Conservation (phyloP, 164 flowering plant genomes). For the Piper betle region DNA sequence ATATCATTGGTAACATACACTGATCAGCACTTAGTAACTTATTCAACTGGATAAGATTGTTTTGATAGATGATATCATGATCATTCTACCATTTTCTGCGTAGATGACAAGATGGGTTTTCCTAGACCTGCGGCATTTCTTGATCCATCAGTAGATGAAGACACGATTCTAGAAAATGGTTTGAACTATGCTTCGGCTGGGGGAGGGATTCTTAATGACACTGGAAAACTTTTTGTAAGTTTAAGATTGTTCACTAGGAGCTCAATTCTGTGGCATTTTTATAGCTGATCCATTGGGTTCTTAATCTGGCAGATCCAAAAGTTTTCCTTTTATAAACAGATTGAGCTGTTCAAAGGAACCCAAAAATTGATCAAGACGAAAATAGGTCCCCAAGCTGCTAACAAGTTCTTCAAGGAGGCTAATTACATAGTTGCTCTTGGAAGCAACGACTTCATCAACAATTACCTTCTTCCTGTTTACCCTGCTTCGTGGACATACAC, state of each 20-base stretch:
- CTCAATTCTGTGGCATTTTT: neutral
- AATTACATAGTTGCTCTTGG: conserved; percentile 78
- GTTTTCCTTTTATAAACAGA: conserved; percentile 62
- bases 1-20: conserved; percentile 55
- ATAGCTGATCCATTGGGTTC: neutral
- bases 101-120: conserved; percentile 68
- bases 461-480: conserved; percentile 68
- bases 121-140: conserved; percentile 88
- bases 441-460: conserved; percentile 98
- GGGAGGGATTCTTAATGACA: conserved; percentile 86
- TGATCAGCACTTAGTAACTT: too few relatives aligned
- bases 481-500: conserved; percentile 68
- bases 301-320: conserved; percentile 48
- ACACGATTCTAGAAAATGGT: conserved; percentile 63
- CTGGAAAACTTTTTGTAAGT: conserved; percentile 37
- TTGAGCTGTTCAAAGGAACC: conserved; percentile 76
- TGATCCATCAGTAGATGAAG: conserved; percentile 67
- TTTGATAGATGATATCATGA: too few relatives aligned
- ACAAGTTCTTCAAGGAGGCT: conserved; percentile 55
- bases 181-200: conserved; percentile 95
- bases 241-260: neutral
- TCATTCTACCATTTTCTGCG: neutral
- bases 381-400: conserved; percentile 43
- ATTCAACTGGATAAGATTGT: too few relatives aligned
- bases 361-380: conserved; percentile 42